These are phyloP conservation scores for Mucor lusitanicus DNA, from an alignment of 371 early-diverging fungal species.

Conservation along the genomic window DNA sequence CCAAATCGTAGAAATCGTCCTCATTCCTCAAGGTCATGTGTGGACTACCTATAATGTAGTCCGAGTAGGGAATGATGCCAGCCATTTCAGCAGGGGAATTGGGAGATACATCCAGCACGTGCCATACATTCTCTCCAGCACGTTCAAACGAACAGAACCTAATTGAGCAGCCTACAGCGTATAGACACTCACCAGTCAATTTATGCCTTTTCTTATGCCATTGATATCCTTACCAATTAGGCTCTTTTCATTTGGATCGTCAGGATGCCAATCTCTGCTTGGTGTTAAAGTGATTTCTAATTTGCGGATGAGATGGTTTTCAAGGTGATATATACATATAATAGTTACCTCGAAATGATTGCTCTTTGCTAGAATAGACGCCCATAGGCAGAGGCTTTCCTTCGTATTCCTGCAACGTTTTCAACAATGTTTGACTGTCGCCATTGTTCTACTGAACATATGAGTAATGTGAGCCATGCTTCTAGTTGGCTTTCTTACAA, in stretches of 20 bases:
- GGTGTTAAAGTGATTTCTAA: slow-evolving; percentile 63
- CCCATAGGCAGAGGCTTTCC: slow-evolving; percentile 57
- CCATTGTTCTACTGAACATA: slow-evolving; percentile 38
- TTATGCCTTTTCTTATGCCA: background rate
- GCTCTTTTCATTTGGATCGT: slow-evolving; percentile 46
- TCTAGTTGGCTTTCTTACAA: slow-evolving; percentile 33
- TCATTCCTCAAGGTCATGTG: slow-evolving; percentile 55
- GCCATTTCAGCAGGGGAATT: slow-evolving; percentile 72
- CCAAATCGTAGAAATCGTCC: slow-evolving; percentile 62
- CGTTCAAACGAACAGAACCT: slow-evolving; percentile 73
- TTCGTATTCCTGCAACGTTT: slow-evolving; percentile 52
- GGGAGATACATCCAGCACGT: slow-evolving; percentile 61
- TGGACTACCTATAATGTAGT: slow-evolving; percentile 72
- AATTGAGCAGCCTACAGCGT: slow-evolving; percentile 64
- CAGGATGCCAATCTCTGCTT: slow-evolving; percentile 50
- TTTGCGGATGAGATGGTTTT: background rate
- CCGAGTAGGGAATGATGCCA: slow-evolving; percentile 61
- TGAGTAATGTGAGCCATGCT: background rate
- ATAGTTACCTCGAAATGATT: slow-evolving; percentile 56
- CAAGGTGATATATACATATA: background rate
- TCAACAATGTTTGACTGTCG: slow-evolving; percentile 50
- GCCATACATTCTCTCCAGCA: slow-evolving; percentile 75
- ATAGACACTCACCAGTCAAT: background rate
- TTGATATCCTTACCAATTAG: slow-evolving; percentile 30
- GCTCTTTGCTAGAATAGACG: slow-evolving; percentile 74